A percentile compares a stretch with the other conserved stretches of the same genome.
These are phyloP conservation scores for Sugiyamaella qingdaonensis DNA, from an alignment of 805 yeast species.

Conservation along the genomic window DNA sequence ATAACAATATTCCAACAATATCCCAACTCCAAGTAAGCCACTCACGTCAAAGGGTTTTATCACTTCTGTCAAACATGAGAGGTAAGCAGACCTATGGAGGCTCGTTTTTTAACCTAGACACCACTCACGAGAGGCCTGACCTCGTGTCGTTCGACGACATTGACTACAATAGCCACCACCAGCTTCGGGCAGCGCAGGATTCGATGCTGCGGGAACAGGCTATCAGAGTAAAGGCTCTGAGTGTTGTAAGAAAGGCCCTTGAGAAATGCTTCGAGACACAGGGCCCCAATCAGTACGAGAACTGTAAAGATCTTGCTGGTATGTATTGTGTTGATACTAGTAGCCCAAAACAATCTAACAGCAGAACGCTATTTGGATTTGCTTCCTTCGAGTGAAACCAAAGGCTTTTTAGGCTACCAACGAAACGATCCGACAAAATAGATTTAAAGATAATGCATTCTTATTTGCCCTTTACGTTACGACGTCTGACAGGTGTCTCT, in stretches of 20 bases:
- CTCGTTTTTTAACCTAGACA: slow-evolving; percentile 7
- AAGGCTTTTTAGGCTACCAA: slow-evolving; percentile 81
- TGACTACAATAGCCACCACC: slow-evolving; percentile 61
- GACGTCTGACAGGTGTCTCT: not conserved
- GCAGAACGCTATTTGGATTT: slow-evolving; percentile 58
- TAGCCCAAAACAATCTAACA: not conserved
- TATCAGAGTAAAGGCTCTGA: slow-evolving; percentile 64
- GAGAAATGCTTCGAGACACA: slow-evolving; percentile 61
- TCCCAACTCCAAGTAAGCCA: not conserved
- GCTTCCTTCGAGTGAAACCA: slow-evolving; percentile 63
- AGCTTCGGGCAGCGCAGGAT: slow-evolving; percentile 68
- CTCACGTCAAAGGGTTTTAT: not conserved
- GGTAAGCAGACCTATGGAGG: not conserved
- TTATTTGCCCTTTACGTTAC: not conserved
- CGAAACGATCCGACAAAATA: slow-evolving; percentile 81
- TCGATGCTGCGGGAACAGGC: slow-evolving; percentile 77
- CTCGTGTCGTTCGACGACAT: slow-evolving; percentile 80
- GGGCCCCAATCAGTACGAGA: slow-evolving; percentile 69
- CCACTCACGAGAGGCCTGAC: slow-evolving; percentile 45
- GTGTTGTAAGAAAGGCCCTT: slow-evolving; percentile 66
- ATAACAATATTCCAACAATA: not conserved
- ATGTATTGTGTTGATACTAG: slow-evolving; percentile 27
- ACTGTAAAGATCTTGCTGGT: slow-evolving; percentile 75
- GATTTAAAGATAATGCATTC: not conserved
- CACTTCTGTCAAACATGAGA: slow-evolving; percentile 1